Evolutionary conservation across 345 rosid genomes (phyloP).

Genomic region (Murraya paniculata): DNA sequence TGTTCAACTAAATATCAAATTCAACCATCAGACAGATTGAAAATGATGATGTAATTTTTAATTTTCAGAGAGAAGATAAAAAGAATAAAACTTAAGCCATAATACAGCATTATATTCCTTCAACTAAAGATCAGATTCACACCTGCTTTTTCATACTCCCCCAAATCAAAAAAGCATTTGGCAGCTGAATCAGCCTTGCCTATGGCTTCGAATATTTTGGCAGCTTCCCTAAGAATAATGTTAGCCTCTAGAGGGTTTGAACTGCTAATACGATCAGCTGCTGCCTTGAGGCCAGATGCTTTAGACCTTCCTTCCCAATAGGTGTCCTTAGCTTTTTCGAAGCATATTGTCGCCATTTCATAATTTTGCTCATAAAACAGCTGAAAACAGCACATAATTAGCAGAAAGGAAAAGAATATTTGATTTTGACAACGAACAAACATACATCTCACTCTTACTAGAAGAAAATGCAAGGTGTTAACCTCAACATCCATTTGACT

Average conservation of each 20-base stretch:
- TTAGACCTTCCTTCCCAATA: constrained; percentile 41
- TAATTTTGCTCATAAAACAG: constrained; percentile 39
- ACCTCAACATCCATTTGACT: neutral
- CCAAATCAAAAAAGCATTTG: constrained; percentile 34
- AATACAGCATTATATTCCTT: neutral
- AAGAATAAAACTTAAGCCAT: neutral
- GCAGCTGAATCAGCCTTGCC: constrained; percentile 47
- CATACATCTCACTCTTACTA: neutral
- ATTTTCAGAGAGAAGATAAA: neutral
- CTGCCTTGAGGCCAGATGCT: constrained; percentile 41
- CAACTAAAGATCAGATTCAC: neutral
- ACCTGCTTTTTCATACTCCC: constrained; percentile 44
- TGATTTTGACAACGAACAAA: neutral
- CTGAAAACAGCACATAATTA: constrained; percentile 24
- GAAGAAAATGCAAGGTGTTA: neutral
- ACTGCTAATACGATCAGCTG: constrained; percentile 34
- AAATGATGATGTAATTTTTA: too few relatives aligned
- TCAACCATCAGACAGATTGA: too few relatives aligned
- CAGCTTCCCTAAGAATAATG: constrained; percentile 40
- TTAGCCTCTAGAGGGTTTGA: constrained; percentile 34
- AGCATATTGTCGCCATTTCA: constrained; percentile 48
- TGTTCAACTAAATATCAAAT: too few relatives aligned
- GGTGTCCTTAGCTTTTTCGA: constrained; percentile 42
- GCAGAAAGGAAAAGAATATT: neutral
- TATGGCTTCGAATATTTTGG: constrained; percentile 41